These are phyloP conservation scores for Lactarius hengduanensis DNA, from an alignment of 768 basidiomycete genomes.

Conservation along the genomic window DNA sequence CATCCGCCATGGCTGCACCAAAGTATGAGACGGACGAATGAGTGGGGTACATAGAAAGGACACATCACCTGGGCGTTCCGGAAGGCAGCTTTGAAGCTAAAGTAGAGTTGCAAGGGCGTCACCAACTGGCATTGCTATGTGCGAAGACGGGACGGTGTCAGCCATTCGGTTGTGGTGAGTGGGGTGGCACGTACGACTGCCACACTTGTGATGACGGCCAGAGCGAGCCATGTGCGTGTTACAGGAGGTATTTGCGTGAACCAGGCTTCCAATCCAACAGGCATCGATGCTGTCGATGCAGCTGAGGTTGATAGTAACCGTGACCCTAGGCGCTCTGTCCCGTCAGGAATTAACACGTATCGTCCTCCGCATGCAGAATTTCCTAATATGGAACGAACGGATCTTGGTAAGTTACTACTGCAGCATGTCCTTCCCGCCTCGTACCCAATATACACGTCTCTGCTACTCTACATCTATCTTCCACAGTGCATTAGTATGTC, in stretches of 20 bases:
- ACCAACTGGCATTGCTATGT: constrained; percentile 87
- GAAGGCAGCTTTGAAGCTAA: constrained; percentile 84
- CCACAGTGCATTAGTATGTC: constrained; percentile 75
- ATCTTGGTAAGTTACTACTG: too few relatives aligned
- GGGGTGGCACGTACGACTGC: constrained; percentile 64
- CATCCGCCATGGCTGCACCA: constrained; percentile 75
- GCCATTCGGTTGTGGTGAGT: background rate
- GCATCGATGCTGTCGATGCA: constrained; percentile 46
- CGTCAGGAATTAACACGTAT: background rate
- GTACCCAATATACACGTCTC: constrained; percentile 74
- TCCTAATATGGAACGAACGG: background rate
- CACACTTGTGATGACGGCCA: constrained; percentile 76
- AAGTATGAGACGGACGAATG: constrained; percentile 15
- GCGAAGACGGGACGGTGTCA: background rate
- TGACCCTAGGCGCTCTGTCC: background rate
- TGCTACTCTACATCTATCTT: constrained; percentile 79
- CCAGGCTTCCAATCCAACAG: constrained; percentile 88
- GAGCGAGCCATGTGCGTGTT: constrained; percentile 80
- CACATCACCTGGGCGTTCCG: constrained; percentile 69
- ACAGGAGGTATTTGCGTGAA: constrained; percentile 89
- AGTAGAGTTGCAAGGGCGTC: constrained; percentile 89
- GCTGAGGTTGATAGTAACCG: background rate
- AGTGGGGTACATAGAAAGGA: background rate
- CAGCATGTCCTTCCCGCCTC: constrained; percentile 43
- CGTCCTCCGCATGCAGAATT: background rate